Evolutionary conservation across 2,329 filamentous ascomycete species (phyloP).

Genomic region (Herpotrichia juniperi): DNA sequence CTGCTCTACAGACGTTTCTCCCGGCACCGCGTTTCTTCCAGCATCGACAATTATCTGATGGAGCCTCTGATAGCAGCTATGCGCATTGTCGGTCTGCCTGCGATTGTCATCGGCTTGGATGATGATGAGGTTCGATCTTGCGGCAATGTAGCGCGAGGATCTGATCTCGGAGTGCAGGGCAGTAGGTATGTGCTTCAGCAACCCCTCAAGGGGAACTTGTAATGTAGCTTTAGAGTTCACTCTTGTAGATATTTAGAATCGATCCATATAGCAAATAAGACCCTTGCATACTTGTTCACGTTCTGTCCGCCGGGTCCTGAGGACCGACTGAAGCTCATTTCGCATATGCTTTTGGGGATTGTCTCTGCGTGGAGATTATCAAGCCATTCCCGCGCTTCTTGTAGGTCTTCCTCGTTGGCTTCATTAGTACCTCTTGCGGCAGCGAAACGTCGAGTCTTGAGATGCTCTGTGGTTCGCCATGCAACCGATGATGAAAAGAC

Average conservation of each 20-base stretch:
- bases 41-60: constrained; percentile 60
- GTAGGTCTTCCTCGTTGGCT: constrained; percentile 35
- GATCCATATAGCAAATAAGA: not conserved
- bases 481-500: not conserved
- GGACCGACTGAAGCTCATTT: constrained; percentile 67
- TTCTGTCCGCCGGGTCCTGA: constrained; percentile 71
- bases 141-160: constrained; percentile 61
- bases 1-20: constrained; percentile 65
- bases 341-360: constrained; percentile 62
- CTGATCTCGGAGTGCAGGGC: constrained; percentile 60
- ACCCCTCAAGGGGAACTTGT: constrained; percentile 57
- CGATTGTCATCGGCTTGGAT: constrained; percentile 69
- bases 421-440: not conserved
- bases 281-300: constrained; percentile 68
- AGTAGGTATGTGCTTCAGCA: constrained; percentile 61
- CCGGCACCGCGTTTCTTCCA: constrained; percentile 59
- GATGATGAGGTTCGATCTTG: constrained; percentile 59
- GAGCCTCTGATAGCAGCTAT: constrained; percentile 64
- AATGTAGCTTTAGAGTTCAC: constrained; percentile 72
- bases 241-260: constrained; percentile 47
- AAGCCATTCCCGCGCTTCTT: constrained; percentile 63
- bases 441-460: not conserved
- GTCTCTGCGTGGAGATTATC: constrained; percentile 58
- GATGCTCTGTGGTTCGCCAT: not conserved
- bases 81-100: constrained; percentile 65